Evolutionary conservation across 1,284 basidiomycete species (phyloP).

Genomic region (Malassezia pachydermatis): DNA sequence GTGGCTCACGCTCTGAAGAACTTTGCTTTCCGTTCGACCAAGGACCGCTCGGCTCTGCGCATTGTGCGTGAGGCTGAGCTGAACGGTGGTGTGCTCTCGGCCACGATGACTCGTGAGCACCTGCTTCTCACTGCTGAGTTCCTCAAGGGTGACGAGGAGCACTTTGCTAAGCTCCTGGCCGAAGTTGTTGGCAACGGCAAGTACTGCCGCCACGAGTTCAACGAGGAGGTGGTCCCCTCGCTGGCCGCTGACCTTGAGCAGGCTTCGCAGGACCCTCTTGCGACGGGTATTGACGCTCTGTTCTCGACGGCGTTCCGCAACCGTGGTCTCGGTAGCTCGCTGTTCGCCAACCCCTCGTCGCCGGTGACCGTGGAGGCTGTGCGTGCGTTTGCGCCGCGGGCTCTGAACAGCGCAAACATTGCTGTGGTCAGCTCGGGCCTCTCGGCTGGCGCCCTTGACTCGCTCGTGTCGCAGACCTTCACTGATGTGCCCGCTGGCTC

Average conservation of each 20-base stretch:
- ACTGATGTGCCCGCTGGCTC: constrained; percentile 22
- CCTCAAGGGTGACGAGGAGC: constrained; percentile 77
- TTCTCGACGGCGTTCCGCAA: constrained; percentile 45
- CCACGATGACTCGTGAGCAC: constrained; percentile 77
- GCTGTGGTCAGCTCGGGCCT: constrained; percentile 43
- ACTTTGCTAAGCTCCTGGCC: constrained; percentile 43
- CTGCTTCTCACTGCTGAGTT: constrained; percentile 88
- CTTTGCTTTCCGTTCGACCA: constrained; percentile 41
- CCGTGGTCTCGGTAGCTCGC: constrained; percentile 38
- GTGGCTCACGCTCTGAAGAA: constrained; percentile 19
- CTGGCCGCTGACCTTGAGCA: constrained; percentile 34
- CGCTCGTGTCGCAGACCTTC: constrained; percentile 35
- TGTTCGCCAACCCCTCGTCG: constrained; percentile 38
- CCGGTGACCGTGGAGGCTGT: constrained; percentile 37
- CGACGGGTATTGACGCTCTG: constrained; percentile 36
- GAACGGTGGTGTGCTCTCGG: constrained; percentile 81
- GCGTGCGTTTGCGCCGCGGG: constrained; percentile 35
- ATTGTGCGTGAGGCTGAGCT: constrained; percentile 86
- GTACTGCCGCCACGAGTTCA: constrained; percentile 41
- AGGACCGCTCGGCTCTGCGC: constrained; percentile 68
- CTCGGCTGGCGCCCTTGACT: constrained; percentile 25
- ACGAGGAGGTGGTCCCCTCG: constrained; percentile 43
- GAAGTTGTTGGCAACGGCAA: constrained; percentile 36
- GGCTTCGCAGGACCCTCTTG: constrained; percentile 28
- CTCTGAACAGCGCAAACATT: constrained; percentile 24